Evolutionary conservation across 495 filamentous ascomycete genomes (phyloP), one percentile per base, ranked within the genome.

Genomic region (Trichoderma reesei): DNA sequence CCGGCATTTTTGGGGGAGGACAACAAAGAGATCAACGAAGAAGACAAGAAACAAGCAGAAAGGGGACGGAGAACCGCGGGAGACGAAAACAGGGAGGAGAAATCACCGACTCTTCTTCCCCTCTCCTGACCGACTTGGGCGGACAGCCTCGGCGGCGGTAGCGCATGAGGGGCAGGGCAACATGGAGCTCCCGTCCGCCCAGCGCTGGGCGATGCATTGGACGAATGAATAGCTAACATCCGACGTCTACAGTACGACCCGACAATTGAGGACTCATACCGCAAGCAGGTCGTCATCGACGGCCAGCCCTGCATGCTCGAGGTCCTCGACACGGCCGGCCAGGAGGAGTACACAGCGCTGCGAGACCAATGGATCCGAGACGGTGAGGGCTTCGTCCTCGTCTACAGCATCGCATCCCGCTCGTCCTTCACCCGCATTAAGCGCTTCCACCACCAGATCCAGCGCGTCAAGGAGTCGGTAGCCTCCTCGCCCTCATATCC

Each of bases 291-390:
- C 64, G 93, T 97, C 66, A 98, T 98, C 73, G 94, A 98, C 75
- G 85, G 87, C 65, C 91, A 95, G 72, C 89, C 94, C 26, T 97
- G 94, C 80, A 98, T 98, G 94, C 84, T 98, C 69, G 94, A 98
- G 78, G 93, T 98, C 42, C 83, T 98, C 65, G 94, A 98, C 79
- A 98, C 95, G 38, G 94, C 94, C 39, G 94, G 94, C n/a, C 95
- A 98, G 76, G 94, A 98, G 78, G 94, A 98, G 77, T 98, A 98
- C 75, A 98, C 92, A 63, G 94, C 95, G 42, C 80, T 98, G 70
- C 83, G 94, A 68, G 94, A 98, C 73, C 94, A 98, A 78, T 98
- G 94, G 94, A 98, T 98, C 70, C 84, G 95, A 44, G 93, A 98
- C 72, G 94, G 94, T 39, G 95, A 98, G 74, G 94, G 95, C 1